Percentiles rank a stretch among this genome's conserved stretches.
Evolutionary conservation across 169 alveolate species (phyloP).

Genomic region (Cryptosporidium sp.): DNA sequence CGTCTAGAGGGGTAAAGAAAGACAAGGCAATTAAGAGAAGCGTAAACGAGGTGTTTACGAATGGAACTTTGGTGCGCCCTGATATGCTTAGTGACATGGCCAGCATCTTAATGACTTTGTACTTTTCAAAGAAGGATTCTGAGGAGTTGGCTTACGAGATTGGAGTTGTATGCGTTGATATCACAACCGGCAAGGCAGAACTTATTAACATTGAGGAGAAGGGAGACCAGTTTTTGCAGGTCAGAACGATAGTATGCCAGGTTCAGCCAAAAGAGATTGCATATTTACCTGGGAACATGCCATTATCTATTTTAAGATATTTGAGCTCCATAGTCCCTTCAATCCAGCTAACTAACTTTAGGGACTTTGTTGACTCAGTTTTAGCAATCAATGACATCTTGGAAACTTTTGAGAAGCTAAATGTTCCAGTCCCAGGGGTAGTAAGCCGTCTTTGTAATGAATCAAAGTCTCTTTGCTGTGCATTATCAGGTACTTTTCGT

Average conservation of each 20-base stretch:
- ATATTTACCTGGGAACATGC: conserved; percentile 77
- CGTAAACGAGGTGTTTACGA: conserved; percentile 91
- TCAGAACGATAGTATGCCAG: conserved; percentile 83
- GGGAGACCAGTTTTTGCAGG: conserved; percentile 63
- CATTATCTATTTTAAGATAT: conserved; percentile 45
- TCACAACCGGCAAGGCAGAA: conserved; percentile 82
- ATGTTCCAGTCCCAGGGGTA: conserved; percentile 41
- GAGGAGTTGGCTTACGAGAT: conserved; percentile 78
- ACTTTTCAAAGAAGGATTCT: conserved; percentile 54
- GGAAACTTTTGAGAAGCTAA: conserved; percentile 27
- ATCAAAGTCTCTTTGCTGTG: conserved; percentile 42
- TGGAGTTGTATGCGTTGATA: conserved; percentile 89
- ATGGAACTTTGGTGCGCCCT: conserved; percentile 91
- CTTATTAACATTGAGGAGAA: conserved; percentile 81
- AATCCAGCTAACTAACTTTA: conserved; percentile 60
- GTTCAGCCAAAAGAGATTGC: conserved; percentile 87
- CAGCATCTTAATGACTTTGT: conserved; percentile 52
- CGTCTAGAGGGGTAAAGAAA: conserved; percentile 77
- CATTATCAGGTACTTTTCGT: conserved; percentile 62
- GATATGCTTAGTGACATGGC: conserved; percentile 82
- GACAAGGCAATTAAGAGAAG: conserved; percentile 93
- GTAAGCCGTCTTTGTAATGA: conserved; percentile 31
- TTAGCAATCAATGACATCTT: conserved; percentile 58
- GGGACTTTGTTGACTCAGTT: conserved; percentile 57
- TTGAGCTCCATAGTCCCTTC: conserved; percentile 41